Evolutionary conservation across 108 stramenopile genomes (phyloP), one percentile per base, ranked within the genome.

Genomic region (Cyclostephanos tholiformis): DNA sequence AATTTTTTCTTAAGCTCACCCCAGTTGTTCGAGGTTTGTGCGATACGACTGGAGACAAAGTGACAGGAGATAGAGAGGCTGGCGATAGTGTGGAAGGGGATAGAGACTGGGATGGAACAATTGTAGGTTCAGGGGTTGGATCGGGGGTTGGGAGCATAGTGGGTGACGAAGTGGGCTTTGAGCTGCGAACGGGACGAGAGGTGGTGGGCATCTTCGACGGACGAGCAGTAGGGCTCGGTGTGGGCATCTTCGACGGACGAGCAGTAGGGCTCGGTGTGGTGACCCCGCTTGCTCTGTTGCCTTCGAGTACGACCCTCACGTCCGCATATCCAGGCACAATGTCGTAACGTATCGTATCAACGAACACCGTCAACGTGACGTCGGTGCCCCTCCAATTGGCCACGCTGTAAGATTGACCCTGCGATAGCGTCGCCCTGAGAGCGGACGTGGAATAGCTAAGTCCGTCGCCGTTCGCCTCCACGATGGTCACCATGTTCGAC

Each of bases 391-490:
- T 27, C 70, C 71, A 78, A 25, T 78, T 66, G 16, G 44, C 20
- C 0, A 72, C 38, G 2, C 39, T 51, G 49, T 59, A 63, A 10
- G 61, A 50, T 30, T 22, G n/a, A 32, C 65, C 77, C 26, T 39
- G 41, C 0, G 17, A 3, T 56, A 78, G 59, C 13, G 46, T 41
- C n/a, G 70, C 57, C 35, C 30, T 36, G 13, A 78, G 35, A 38
- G 25, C n/a, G 23, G 63, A 65, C 39, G 29, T 46, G 30, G 77
- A 71, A 26, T 78, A 78, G 1, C 41, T 35, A 4, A 26, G 22
- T 12, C 77, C 77, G 35, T 71, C 65, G 5, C 17, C 17, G 11
- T 71, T 65, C 27, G 61, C 69, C 48, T 65, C 29, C 23, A 66
- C 29, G 4, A 78, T 29, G 0, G 71, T 72, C 0, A 78, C 77